These are phyloP conservation scores for Cladorrhinum sp. DNA, from an alignment of 2,329 filamentous ascomycete species.

Conservation along the genomic window DNA sequence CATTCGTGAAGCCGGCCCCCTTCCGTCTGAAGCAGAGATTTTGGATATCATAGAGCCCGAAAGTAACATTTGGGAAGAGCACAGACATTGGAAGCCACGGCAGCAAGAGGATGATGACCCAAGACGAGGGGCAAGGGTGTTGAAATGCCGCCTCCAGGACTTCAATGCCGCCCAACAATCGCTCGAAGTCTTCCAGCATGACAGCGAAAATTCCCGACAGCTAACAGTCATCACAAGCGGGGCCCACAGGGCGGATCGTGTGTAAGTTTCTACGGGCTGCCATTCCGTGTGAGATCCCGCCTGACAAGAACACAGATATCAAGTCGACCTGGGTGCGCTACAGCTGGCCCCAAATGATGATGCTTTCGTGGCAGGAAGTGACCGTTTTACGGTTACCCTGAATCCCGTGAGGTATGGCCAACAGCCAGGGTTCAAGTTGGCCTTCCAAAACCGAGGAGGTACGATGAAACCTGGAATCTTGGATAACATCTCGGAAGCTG, in stretches of 20 bases:
- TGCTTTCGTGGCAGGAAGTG: neutral
- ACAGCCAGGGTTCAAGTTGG: constrained; percentile 4
- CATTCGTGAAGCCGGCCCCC: neutral
- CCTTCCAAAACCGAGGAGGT: constrained; percentile 6
- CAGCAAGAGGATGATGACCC: constrained; percentile 1
- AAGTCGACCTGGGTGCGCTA: constrained; percentile 4
- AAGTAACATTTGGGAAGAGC: neutral
- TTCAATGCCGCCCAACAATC: neutral
- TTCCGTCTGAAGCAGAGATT: neutral
- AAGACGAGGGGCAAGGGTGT: constrained; percentile 8
- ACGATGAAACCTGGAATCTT: no score
- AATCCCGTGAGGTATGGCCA: neutral
- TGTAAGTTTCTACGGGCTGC: neutral
- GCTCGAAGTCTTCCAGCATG: neutral
- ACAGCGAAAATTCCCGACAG: neutral
- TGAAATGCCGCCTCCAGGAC: constrained; percentile 3
- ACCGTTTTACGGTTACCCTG: neutral
- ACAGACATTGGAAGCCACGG: neutral
- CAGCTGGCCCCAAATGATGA: constrained; percentile 1
- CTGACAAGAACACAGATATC: constrained; percentile 6
- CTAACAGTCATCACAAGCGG: neutral
- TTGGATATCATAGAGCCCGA: neutral
- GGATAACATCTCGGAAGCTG: no score
- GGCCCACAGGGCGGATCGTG: neutral
- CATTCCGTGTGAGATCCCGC: no score